Evolutionary conservation across 495 filamentous ascomycete genomes (phyloP), one percentile per base, ranked within the genome.

Genomic region (Aspergillus coremiiformis): DNA sequence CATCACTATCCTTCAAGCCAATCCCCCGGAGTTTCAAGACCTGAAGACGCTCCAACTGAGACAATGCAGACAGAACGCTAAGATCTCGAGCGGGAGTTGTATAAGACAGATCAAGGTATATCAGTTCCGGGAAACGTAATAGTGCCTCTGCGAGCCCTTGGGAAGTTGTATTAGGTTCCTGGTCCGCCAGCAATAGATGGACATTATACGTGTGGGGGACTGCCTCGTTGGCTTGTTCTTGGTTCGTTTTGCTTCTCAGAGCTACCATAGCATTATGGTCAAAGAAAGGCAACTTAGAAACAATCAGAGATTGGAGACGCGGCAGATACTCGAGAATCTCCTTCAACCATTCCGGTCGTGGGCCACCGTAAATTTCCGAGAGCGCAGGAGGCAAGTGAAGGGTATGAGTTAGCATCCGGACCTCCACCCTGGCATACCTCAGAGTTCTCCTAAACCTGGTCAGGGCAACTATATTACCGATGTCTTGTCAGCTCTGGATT

Each of bases 311-410:
- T 56, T 85, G 83, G 17, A 86, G 66, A 32, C 74, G 75, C 1
- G 82, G 83, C 19, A 85, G 63, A 19, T 70, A 76, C 30, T 81
- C 78, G 14, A 86, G 69, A 23, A 85, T 71, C 51, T 86, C 81
- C 43, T 75, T 68, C 17, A 86, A 67, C 83, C 83, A 86, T 44
- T 74, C 77, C 10, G 72, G 69, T 49, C 79, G 77, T 4, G 81
- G 80, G 11, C 80, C 78, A 54, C 76, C 80, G 64, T 84, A 86
- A 39, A 84, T 77, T 59, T 86, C 83, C 6, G 80, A 80, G 21
- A 83, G 69, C 15, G 83, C 82, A 12, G 83, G 82, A 11, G 82
- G 82, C n/a, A 86, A 69, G 64, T 85, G 80, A 29, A 86, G 72
- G 0, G 83, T 86, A 58, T 84, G 83, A 12, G 80, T 84, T 26